A percentile compares a stretch with the other conserved stretches of the same genome.
phyloP scores from a whole-genome alignment of 2,329 filamentous ascomycete genomes.

The Ophiostoma triangulosporum region DNA sequence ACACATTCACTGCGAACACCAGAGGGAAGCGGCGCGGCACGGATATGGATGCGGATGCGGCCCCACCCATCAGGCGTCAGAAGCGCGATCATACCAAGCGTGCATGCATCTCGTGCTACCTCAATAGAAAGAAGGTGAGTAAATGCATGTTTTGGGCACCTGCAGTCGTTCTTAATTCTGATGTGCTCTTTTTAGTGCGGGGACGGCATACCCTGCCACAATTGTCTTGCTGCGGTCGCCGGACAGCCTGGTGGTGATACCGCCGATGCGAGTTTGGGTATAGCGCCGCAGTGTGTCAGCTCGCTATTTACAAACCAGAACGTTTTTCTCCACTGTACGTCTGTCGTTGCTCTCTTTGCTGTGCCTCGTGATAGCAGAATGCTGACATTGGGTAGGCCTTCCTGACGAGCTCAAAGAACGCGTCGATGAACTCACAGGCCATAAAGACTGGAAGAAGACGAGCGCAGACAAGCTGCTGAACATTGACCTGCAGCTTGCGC shows the following conservation, averaged over 20 bases:
- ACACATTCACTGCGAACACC: background rate
- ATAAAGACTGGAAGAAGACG: background rate
- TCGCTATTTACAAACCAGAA: conserved; percentile 4
- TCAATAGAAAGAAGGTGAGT: background rate
- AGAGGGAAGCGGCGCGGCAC: background rate
- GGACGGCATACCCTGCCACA: background rate
- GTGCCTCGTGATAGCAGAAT: background rate
- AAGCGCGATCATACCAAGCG: background rate
- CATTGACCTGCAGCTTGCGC: background rate
- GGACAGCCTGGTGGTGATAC: background rate
- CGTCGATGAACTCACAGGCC: background rate
- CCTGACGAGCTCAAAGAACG: background rate
- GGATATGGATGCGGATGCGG: background rate
- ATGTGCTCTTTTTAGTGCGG: background rate
- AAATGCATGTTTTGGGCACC: background rate
- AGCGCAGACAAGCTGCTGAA: background rate
- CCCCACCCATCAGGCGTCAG: background rate
- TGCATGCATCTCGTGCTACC: background rate
- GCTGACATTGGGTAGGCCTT: background rate
- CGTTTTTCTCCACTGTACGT: conserved; percentile 3
- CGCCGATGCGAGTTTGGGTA: no score
- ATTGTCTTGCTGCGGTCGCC: background rate
- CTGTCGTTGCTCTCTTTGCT: background rate
- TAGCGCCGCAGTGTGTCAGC: background rate
- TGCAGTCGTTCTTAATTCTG: background rate